phyloP scores from a whole-genome alignment of 192 early-diverging fungal genomes.

The Gonapodya sp. region DNA sequence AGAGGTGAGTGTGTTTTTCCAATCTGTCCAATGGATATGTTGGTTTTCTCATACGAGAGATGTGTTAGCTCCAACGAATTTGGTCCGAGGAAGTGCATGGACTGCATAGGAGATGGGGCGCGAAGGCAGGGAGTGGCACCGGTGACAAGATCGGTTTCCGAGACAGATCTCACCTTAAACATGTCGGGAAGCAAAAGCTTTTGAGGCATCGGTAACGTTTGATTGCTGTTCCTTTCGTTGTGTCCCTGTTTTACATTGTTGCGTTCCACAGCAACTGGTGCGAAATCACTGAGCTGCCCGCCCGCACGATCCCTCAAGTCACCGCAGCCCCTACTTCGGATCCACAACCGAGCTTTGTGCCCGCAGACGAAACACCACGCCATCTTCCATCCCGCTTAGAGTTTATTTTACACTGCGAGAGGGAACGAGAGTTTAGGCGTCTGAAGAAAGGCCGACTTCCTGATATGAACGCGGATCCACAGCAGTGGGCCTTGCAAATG shows the following conservation, averaged over 20 bases:
- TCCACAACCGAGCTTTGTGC: too few relatives aligned
- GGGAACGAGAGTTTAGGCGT: not conserved
- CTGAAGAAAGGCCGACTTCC: not conserved
- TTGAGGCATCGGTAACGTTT: not conserved
- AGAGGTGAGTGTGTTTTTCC: not conserved
- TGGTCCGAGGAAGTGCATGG: not conserved
- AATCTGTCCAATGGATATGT: too few relatives aligned
- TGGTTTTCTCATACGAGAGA: too few relatives aligned
- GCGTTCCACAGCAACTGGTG: not conserved
- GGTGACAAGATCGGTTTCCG: not conserved
- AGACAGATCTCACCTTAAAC: not conserved
- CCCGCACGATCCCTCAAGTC: not conserved
- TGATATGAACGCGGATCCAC: not conserved
- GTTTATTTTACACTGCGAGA: not conserved
- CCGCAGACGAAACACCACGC: not conserved
- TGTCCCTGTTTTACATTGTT: not conserved
- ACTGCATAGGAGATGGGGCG: not conserved
- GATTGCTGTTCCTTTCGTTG: not conserved
- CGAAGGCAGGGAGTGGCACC: not conserved
- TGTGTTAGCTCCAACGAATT: not conserved
- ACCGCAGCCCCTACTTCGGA: not conserved
- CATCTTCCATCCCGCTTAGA: not conserved
- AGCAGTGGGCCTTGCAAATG: not conserved
- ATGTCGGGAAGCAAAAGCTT: not conserved
- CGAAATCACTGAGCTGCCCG: not conserved